A percentile compares a stretch with the other conserved stretches of the same genome.
Evolutionary conservation across 306 rosid genomes (phyloP).

Genomic region (Prunus campanulata): DNA sequence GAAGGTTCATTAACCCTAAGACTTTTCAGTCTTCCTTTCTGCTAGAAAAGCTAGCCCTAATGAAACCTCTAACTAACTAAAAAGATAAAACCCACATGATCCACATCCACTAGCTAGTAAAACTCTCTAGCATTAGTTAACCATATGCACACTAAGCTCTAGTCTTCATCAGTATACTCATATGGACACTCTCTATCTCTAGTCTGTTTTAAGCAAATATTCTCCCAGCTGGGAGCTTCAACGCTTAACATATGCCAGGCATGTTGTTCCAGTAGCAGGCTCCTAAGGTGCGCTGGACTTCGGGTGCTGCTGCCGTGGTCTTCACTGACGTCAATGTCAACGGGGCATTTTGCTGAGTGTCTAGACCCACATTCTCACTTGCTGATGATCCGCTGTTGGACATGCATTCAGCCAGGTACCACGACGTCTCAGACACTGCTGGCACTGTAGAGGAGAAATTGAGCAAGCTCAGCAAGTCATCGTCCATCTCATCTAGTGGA

Average conservation of each 20-base stretch:
- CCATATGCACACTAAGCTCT: slow-evolving; percentile 16
- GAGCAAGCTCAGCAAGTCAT: slow-evolving; percentile 68
- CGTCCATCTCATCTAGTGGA: slow-evolving; percentile 51
- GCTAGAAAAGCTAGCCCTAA: slow-evolving; percentile 15
- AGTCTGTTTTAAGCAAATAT: not conserved
- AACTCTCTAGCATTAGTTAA: not conserved
- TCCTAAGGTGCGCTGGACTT: slow-evolving; percentile 6
- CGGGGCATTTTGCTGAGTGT: slow-evolving; percentile 12
- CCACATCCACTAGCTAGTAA: not conserved
- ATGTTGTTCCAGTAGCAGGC: slow-evolving; percentile 51
- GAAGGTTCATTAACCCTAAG: slow-evolving; percentile 2
- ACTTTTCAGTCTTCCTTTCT: not conserved
- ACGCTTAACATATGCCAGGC: slow-evolving; percentile 48
- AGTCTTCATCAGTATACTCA: not conserved
- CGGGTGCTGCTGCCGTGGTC: not conserved
- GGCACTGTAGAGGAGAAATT: slow-evolving; percentile 47
- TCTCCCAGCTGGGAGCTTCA: not conserved
- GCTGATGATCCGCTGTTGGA: not conserved
- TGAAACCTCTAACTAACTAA: slow-evolving; percentile 10
- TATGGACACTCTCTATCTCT: slow-evolving; percentile 8
- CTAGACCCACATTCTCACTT: slow-evolving; percentile 18
- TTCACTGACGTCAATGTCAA: not conserved
- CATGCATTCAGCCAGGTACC: slow-evolving; percentile 38
- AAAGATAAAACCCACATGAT: not conserved
- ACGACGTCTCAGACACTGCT: slow-evolving; percentile 32